Evolutionary conservation across 1,139 yeast species (phyloP), one percentile per base, ranked within the genome.

Genomic region (Pichia sp.): DNA sequence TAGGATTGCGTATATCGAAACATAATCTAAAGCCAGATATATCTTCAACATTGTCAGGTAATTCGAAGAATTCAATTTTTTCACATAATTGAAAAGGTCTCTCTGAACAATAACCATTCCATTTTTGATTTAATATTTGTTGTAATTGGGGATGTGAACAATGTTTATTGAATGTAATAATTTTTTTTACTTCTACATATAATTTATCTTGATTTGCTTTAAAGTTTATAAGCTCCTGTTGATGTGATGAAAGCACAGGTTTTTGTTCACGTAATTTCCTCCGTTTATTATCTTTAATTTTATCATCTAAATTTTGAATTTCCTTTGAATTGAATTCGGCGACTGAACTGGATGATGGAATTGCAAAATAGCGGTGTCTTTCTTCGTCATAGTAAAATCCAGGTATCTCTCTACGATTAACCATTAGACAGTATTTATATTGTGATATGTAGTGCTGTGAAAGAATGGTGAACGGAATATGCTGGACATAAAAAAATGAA

Each of bases 351-450:
- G 43, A 35, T 7, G 22, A 12, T 1, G 52, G 52, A 9, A 45
- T 36, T 2, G 49, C 47, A 45, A 39, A 49, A 39, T 49, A 49
- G 8, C 45, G 37, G 11, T 37, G 29, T 16, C 20, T 45, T 12
- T 34, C 39, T 24, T 45, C 45, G 32, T 50, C 50, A 30, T 25
- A 50, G 30, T 37, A 43, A 9, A 46, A 41, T 3, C 53, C 53
- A 0, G 51, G 48, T 8, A 50, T 36, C n/a, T 38, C 40, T 24
- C 31, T 39, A 6, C n/a, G 16, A 4, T 20, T n/a, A 22, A 44
- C 23, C 49, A 46, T 45, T 28, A 16, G 16, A 16, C 16, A 16
- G 16, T 16, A 16, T 16, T 16, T 16, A 16, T 16, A 2, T 16
- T 16, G 16, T 16, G 16, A 16, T 16, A 16, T 16, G 16, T 16